Evolutionary conservation across 495 filamentous ascomycete genomes (phyloP).

Genomic region (Penicillium pulvis): DNA sequence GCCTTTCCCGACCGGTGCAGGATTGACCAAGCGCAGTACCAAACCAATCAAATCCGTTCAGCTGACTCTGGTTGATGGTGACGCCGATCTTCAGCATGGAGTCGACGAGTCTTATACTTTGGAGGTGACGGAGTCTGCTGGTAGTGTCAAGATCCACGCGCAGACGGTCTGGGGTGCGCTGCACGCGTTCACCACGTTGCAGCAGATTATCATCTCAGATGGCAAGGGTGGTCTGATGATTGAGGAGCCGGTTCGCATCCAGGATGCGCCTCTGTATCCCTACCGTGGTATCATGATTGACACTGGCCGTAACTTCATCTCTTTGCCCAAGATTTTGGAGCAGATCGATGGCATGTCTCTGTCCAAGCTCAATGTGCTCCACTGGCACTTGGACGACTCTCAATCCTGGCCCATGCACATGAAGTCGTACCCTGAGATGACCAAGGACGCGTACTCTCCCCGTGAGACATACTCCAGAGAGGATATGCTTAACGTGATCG

Average conservation of each 20-base stretch:
- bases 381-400: slow-evolving; percentile 54
- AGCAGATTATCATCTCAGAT: slow-evolving; percentile 54
- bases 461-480: slow-evolving; percentile 43
- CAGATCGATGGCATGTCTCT: slow-evolving; percentile 55
- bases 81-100: slow-evolving; percentile 52
- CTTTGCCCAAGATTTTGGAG: slow-evolving; percentile 49
- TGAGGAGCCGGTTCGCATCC: slow-evolving; percentile 51
- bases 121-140: slow-evolving; percentile 36
- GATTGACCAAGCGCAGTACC: slow-evolving; percentile 37
- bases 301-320: slow-evolving; percentile 53
- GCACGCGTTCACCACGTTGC: slow-evolving; percentile 61
- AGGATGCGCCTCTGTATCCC: slow-evolving; percentile 51
- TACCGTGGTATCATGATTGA: slow-evolving; percentile 56
- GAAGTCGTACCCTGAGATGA: slow-evolving; percentile 53
- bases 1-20: slow-evolving; percentile 46
- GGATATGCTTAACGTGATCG: slow-evolving; percentile 45
- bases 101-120: slow-evolving; percentile 63
- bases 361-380: slow-evolving; percentile 55
- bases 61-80: slow-evolving; percentile 41
- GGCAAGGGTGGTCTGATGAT: slow-evolving; percentile 47
- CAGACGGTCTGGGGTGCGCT: slow-evolving; percentile 57
- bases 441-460: slow-evolving; percentile 54
- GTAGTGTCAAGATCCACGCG: slow-evolving; percentile 46
- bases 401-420: slow-evolving; percentile 57
- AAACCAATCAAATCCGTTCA: slow-evolving; percentile 35